Base-by-base conservation (phyloP, 2,329 filamentous ascomycete genomes). In the Bipolaris sorokiniana region DNA sequence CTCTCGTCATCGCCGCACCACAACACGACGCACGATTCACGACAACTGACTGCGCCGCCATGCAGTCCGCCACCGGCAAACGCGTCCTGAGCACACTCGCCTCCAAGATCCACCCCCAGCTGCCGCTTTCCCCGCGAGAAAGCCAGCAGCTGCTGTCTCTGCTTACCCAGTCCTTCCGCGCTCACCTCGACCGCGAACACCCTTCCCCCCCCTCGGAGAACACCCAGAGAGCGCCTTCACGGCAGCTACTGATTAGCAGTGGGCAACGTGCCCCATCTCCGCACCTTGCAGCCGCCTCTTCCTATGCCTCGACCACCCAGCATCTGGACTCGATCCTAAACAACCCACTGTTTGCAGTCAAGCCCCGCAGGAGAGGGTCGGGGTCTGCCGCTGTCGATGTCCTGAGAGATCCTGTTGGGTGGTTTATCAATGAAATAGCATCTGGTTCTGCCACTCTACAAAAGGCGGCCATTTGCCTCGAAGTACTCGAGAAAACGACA, bases 121-220 rank as follows among this genome's bases (percentile, higher is more conserved):
- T 83, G 3, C 82, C 86, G 22, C 78, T 87, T 15, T 84, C 81
- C 23, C 78, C 81, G 4, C 81, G 81, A 55, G 84, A 89, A 66
- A 86, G 83, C 15, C 79, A 84, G 59, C 82, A 85, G 64, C 78
- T 90, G 7, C 80, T 89, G 38, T 81, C 78, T 51, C 79, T 86
- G 18, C 81, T 90, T 61, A 88, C 85, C 20, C 81, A 80, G 38
- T 88, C 86, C 11, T 90, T 90, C 71, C 81, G 85, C 63, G 79
- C 81, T 48, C 85, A 88, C 56, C 81, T 90, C 40, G 86, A 89
- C 66, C 80, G 78, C 51, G 82, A 84, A 56, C 83, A 88, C 74
- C 83, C 82, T 31, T 31, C 69, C 11, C 34, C 56, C 7, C 16
- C 59, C 7, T 26, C 61, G 22, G 66, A 69, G 18, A 42, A 34